phyloP scores from a whole-genome alignment of 495 filamentous ascomycete species.

The Diplogelasinospora grovesii region DNA sequence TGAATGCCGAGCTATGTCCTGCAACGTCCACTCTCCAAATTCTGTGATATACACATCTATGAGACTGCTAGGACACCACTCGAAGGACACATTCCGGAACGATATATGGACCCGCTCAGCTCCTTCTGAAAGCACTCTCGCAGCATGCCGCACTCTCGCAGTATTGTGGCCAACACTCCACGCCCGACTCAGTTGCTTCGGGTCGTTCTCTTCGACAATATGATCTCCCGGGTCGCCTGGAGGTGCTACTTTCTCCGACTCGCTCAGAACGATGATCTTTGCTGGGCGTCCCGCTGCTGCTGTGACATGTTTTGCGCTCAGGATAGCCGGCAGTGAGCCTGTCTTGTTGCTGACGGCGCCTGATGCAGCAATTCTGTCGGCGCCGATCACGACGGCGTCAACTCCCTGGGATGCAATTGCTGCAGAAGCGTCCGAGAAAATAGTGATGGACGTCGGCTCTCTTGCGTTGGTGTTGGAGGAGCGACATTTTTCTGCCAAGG shows the following conservation, averaged over 20 bases:
- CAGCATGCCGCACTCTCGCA: slow-evolving; percentile 13
- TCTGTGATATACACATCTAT: slow-evolving; percentile 56
- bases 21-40: slow-evolving; percentile 27
- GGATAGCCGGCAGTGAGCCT: slow-evolving; percentile 51
- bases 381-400: slow-evolving; percentile 54
- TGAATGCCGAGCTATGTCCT: slow-evolving; percentile 26
- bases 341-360: slow-evolving; percentile 62
- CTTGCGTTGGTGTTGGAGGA: slow-evolving; percentile 5
- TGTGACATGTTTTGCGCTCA: slow-evolving; percentile 41
- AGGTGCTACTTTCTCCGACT: slow-evolving; percentile 53
- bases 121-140: slow-evolving; percentile 1
- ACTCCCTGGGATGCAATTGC: slow-evolving; percentile 42
- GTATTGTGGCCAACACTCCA: slow-evolving; percentile 35
- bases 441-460: slow-evolving; percentile 30
- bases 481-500: slow-evolving; percentile 32
- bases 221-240: slow-evolving; percentile 26
- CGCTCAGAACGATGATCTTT: slow-evolving; percentile 49
- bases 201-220: slow-evolving; percentile 43
- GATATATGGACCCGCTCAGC: slow-evolving; percentile 18
- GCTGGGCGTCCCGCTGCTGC: slow-evolving; percentile 15
- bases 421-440: slow-evolving; percentile 57
- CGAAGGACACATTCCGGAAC: slow-evolving; percentile 57
- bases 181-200: slow-evolving; percentile 35
- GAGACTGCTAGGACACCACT: slow-evolving; percentile 51
- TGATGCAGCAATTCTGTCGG: slow-evolving; percentile 51